Base-by-base conservation (phyloP, 768 basidiomycete species). In the Russula olivacea region DNA sequence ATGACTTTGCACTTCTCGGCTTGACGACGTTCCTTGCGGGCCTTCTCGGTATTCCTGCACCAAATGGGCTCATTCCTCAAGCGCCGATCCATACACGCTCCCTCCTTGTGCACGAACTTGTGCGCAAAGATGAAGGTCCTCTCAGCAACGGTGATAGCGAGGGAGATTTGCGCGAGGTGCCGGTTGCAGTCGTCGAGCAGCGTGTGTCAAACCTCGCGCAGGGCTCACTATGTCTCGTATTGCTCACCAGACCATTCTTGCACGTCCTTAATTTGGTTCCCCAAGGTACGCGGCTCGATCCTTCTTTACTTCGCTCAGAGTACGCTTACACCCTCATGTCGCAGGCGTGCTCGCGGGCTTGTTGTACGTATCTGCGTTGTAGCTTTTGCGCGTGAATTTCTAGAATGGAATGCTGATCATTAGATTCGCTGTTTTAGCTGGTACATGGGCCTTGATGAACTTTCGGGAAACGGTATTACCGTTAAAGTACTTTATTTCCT, bases 61-160 rank as follows among this genome's bases (percentile, higher is more conserved):
- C 91, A 0, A 94, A 95, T 68, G 88, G 88, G 2, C 77, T 91
- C 19, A 89, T 91, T 55, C 89, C 88, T 1, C 89, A 90, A 70
- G 95, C 95, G 0, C 95, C 94, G 1, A 89, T 95, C n/a, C 94
- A 97, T 69, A 96, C 94, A 1, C 80, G 82, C 8, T 88, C 92
- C 11, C 81, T 98, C 1, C 76, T 89, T 28, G 78, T 94, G 40
- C 83, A 89, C 81, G 85, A 84, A 0, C 73, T 68, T 3, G 71
- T 75, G 12, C 45, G 61, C 1, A 78, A 78, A 67, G 74, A 71
- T 70, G 15, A 68, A 65, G 30, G 74, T 76, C 76, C 78, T 38
- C 73, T 75, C 32, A 72, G 76, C 60, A 72, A 76, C 47, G 23
- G 51, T 40, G 36, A 40, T 17, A 15, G 52, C 32, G 64, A 63